Percentiles rank a stretch among this genome's conserved stretches.
These are phyloP conservation scores for Abortiporus biennis DNA, from an alignment of 1,284 basidiomycete species.

Conservation along the genomic window DNA sequence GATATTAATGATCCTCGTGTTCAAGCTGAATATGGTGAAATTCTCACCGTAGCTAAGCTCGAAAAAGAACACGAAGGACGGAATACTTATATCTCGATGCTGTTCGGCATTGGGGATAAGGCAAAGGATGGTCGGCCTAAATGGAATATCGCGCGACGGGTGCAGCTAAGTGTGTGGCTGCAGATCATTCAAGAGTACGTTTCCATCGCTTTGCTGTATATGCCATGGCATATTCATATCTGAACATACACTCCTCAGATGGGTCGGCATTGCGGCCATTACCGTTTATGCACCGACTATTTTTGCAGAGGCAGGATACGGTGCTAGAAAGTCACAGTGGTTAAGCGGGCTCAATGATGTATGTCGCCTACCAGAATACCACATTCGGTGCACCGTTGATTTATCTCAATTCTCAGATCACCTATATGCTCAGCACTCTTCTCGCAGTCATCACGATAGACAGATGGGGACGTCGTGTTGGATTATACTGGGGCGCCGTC, in stretches of 20 bases:
- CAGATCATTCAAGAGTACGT: conserved; percentile 45
- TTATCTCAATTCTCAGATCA: conserved; percentile 26
- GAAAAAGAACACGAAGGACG: conserved; percentile 36
- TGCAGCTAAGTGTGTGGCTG: conserved; percentile 43
- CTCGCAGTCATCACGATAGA: conserved; percentile 42
- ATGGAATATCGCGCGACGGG: conserved; percentile 38
- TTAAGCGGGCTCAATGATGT: conserved; percentile 42
- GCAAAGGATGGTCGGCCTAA: no score
- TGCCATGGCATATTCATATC: conserved; percentile 1
- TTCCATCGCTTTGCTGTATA: not conserved
- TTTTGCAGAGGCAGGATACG: conserved; percentile 41
- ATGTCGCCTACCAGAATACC: conserved; percentile 12
- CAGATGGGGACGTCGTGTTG: conserved; percentile 40
- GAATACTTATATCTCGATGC: conserved; percentile 41
- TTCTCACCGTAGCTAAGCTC: conserved; percentile 34
- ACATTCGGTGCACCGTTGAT: no score
- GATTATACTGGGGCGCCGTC: conserved; percentile 39
- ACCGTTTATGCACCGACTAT: conserved; percentile 46
- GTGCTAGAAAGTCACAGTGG: conserved; percentile 39
- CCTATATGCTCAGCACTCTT: conserved; percentile 39
- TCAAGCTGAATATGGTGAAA: conserved; percentile 31
- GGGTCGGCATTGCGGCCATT: conserved; percentile 47
- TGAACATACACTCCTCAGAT: conserved; percentile 18
- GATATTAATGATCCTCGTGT: conserved; percentile 22
- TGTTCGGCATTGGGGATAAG: conserved; percentile 37